Evolutionary conservation across 2,329 filamentous ascomycete species (phyloP), one percentile per base, ranked within the genome.

Genomic region (Fusarium protoensiforme): DNA sequence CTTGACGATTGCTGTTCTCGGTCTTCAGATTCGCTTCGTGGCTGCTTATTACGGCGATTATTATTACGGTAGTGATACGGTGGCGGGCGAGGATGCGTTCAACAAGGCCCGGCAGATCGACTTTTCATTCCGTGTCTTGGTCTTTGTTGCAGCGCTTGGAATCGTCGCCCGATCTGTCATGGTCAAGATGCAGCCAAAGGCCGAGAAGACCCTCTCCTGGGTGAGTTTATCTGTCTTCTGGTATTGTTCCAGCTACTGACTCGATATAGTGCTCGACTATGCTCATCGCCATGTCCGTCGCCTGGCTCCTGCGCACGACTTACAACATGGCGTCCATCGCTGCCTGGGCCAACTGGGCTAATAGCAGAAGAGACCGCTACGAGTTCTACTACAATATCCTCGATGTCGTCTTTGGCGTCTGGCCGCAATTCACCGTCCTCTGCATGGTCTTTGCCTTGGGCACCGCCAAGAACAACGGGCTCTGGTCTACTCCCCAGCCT

Each of bases 371-470:
- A 0, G 43, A 60, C 14, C 43, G 13, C 0, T 70, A 39, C 8
- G n/a, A 67, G 5, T 33, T 24, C 2, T 73, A 69, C 35, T 69
- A 72, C 18, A 46, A 68, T 29, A 68, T 81, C 3, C 39, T 81
- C 22, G 64, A 76, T 1, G 61, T 75, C 20, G 5, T 82, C 43
- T 69, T 81, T 9, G 56, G 51, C 7, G 60, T 67, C 2, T 80
- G 77, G 76, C 73, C 77, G 0, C 63, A 70, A 3, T 77, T 83
- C 31, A 59, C 75, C 9, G 61, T 79, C 4, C 69, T 80, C 8
- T 58, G 64, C 14, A 35, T 82, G 14, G 63, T 80, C 2, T 81
- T 79, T 39, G 65, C 67, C 9, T 64, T 83, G 4, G 81, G 79
- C 1, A 59, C 53, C 4, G 76, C 72, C 10, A 80, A 74, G 22